Base-by-base conservation (phyloP, 2,329 filamentous ascomycete species). In the Tolypocladium inflatum region DNA sequence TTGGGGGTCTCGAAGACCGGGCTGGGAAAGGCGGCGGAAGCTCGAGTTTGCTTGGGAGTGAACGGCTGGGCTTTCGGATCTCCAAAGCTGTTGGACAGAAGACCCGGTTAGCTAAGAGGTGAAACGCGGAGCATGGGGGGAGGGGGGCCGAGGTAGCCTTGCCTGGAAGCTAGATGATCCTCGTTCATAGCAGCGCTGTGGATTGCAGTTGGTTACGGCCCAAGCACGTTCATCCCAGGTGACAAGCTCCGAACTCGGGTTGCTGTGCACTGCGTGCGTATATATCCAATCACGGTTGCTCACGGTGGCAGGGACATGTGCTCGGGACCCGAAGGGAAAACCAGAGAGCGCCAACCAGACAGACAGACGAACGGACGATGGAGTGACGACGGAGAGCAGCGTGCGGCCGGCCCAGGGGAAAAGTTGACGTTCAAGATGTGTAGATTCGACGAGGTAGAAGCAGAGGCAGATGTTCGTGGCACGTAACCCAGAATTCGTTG, bases 1-100 rank as follows among this genome's bases (percentile, higher is more conserved):
- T 76, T 80, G 51, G 82, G 82, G 13, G 82, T 86, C 64, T 83
- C 77, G 70, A 84, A 82, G 60, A 79, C 70, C 56, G 81, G 77
- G 66, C 77, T 84, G 60, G 80, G 76, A 62, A 83, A 81, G 57
- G 74, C 68, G 64, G 77, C 70, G 57, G 80, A 79, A 39, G 75
- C 80, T 57, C 83, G 81, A 37, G 82, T 86, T 67, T 80, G 76
- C 69, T 77, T 79, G 58, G 82, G 81, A 57, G 82, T 85, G 51
- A 78, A 80, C 67, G 81, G 81, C 69, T 80, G 80, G 78, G 79
- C 78, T 78, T 80, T 83, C 76, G 80, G 76, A 76, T 83, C 79
- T 77, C 81, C 82, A 82, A 83, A 83, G 78, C 83, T 86, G 69
- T 63, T 59, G 59, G 59, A 64, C 56, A 65, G 59, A 43, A 57